These are phyloP conservation scores for Cyclotella cryptica DNA, from an alignment of 108 stramenopile genomes.

Conservation along the genomic window DNA sequence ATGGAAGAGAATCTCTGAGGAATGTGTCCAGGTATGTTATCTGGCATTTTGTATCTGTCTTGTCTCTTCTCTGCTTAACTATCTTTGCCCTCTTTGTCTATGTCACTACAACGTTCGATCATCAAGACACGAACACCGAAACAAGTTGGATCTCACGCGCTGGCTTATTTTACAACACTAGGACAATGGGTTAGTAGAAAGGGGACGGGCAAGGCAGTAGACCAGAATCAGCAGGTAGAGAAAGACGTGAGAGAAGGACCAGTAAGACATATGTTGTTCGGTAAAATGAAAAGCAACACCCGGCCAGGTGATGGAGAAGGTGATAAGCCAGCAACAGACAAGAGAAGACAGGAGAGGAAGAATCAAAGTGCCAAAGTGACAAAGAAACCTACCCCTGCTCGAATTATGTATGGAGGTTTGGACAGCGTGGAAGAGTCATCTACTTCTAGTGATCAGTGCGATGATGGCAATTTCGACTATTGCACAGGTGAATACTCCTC, in stretches of 20 bases:
- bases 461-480: constrained; percentile 51
- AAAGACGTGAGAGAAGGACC: neutral
- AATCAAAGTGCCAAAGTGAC: neutral
- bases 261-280: neutral
- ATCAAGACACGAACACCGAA: constrained; percentile 12
- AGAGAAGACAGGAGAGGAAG: no score
- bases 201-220: neutral
- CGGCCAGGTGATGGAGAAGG: no score
- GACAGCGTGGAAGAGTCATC: no score
- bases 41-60: neutral
- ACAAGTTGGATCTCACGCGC: constrained; percentile 22
- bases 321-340: no score
- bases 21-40: neutral
- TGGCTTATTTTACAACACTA: constrained; percentile 13
- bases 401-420: no score
- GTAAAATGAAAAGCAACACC: neutral
- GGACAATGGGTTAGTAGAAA: constrained; percentile 15
- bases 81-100: neutral
- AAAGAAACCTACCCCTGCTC: neutral
- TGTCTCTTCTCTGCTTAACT: neutral
- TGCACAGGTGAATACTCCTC: constrained; percentile 23
- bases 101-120: neutral
- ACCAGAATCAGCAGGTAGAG: neutral
- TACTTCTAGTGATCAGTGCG: neutral
- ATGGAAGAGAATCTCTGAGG: constrained; percentile 8